phyloP scores from a whole-genome alignment of 2,329 filamentous ascomycete species.

The Aschersonia sp. region DNA sequence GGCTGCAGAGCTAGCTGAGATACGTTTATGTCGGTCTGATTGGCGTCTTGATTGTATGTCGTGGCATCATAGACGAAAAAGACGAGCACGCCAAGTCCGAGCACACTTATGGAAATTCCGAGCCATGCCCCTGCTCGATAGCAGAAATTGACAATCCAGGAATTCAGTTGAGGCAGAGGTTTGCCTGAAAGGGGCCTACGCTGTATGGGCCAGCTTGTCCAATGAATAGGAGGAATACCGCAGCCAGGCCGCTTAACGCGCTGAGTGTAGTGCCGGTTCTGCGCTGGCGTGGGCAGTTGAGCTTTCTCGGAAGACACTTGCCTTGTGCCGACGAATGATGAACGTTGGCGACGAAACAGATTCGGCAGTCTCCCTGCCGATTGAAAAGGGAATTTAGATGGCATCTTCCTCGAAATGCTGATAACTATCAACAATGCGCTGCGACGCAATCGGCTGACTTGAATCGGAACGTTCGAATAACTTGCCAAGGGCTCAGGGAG shows the following conservation, averaged over 20 bases:
- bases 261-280: not conserved
- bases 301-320: not conserved
- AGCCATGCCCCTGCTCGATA: slow-evolving; percentile 47
- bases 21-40: slow-evolving; percentile 61
- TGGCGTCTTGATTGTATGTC: slow-evolving; percentile 66
- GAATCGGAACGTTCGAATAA: not conserved
- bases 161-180: slow-evolving; percentile 33
- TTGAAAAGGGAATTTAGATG: not conserved
- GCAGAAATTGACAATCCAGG: slow-evolving; percentile 38
- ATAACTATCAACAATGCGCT: not conserved
- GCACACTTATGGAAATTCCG: slow-evolving; percentile 60
- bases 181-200: slow-evolving; percentile 29
- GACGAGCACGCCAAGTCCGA: slow-evolving; percentile 53
- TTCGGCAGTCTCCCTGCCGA: not conserved
- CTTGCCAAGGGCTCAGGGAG: too few relatives aligned
- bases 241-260: not conserved
- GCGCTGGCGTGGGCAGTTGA: not conserved
- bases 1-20: slow-evolving; percentile 72
- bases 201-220: not conserved
- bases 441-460: not conserved
- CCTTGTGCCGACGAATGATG: not conserved
- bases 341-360: not conserved
- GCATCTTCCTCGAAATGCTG: not conserved
- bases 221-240: not conserved
- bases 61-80: slow-evolving; percentile 93